Conservation (phyloP, 1,139 yeast species). For the Sugiyamaella japonica region DNA sequence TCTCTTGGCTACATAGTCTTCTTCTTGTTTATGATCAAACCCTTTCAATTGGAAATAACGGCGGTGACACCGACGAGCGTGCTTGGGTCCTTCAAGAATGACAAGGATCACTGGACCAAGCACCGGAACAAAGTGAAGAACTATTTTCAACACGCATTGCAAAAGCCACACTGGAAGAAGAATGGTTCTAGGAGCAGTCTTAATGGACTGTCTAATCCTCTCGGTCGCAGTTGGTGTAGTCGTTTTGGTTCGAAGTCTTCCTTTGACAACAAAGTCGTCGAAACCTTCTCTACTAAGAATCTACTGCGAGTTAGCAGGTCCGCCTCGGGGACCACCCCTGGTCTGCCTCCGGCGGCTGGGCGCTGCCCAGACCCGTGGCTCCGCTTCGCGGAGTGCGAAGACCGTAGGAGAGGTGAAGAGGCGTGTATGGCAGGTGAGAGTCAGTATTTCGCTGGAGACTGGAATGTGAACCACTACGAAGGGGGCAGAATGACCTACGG, state of each 20-base stretch:
- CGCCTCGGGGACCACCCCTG: too few species aligned
- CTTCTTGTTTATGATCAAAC: conserved; percentile 46
- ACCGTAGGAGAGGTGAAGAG: too few species aligned
- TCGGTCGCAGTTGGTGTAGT: conserved; percentile 33
- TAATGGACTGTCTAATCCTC: conserved; percentile 30
- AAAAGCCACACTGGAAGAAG: conserved; percentile 41
- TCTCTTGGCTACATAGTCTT: conserved; percentile 35
- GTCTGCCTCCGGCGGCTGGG: too few species aligned
- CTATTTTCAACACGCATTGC: conserved; percentile 39
- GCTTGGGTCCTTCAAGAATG: conserved; percentile 57
- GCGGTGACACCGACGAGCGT: conserved; percentile 56
- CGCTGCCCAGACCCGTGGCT: too few species aligned
- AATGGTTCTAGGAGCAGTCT: conserved; percentile 36
- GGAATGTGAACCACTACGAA: too few species aligned
- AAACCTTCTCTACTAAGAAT: conserved; percentile 52
- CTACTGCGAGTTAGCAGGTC: conserved; percentile 20
- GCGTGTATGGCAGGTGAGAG: conserved; percentile 2
- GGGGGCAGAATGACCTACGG: conserved; percentile 31
- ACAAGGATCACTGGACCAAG: conserved; percentile 60
- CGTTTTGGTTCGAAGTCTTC: conserved; percentile 46
- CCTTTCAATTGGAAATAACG: conserved; percentile 65
- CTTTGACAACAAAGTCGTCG: conserved; percentile 51
- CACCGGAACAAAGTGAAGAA: conserved; percentile 57
- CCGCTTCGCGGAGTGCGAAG: too few species aligned
- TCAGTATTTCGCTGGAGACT: too few species aligned